Conservation (phyloP, 345 rosid species). For the Eucalyptus guilfoylei region DNA sequence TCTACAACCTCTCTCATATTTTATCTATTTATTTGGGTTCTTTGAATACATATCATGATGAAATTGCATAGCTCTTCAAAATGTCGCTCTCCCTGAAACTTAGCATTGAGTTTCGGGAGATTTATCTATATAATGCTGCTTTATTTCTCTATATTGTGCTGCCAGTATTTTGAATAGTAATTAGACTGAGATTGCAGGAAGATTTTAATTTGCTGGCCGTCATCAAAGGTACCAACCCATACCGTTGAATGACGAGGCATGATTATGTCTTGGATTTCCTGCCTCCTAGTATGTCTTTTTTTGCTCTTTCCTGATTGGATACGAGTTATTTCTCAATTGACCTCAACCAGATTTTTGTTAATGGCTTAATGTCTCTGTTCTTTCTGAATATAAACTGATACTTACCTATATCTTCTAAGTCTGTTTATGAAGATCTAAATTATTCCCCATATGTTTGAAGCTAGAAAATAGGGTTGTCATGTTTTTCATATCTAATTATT, state of each 20-base stretch:
- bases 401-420: not conserved
- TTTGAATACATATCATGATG: not conserved
- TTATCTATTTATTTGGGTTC: not conserved
- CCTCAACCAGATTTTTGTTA: not conserved
- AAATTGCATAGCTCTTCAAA: not conserved
- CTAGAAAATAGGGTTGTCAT: not conserved
- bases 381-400: not conserved
- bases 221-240: constrained; percentile 64
- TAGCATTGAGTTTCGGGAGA: not conserved
- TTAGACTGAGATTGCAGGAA: constrained; percentile 31
- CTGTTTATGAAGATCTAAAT: not conserved
- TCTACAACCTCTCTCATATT: not conserved
- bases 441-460: not conserved
- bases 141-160: not conserved
- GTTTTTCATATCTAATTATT: not conserved
- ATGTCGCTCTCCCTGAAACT: not conserved
- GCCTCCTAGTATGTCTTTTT: constrained; percentile 39
- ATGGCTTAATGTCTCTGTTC: not conserved
- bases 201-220: constrained; percentile 61
- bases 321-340: not conserved
- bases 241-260: constrained; percentile 45
- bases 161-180: not conserved
- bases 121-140: not conserved
- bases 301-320: not conserved
- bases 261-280: constrained; percentile 55